A percentile compares a stretch with the other conserved stretches of the same genome.
Conservation (phyloP, 1,139 yeast genomes). For the Candida glucosophila region DNA sequence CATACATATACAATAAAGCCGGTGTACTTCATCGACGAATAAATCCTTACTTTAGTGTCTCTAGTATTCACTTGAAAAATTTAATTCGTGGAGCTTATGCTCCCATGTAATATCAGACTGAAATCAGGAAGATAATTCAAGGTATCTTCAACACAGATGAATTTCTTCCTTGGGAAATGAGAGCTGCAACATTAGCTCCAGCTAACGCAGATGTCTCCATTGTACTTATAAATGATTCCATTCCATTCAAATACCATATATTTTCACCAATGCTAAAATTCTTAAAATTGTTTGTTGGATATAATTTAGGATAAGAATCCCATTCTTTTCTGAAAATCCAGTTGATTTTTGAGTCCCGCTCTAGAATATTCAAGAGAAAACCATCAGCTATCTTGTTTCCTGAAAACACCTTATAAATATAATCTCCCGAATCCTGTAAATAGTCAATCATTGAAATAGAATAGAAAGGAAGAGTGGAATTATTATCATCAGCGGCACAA, state of each 20-base stretch:
- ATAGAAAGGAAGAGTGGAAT: constrained; percentile 14
- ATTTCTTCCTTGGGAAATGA: constrained; percentile 10
- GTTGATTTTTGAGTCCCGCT: constrained; percentile 8
- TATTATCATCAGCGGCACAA: no score
- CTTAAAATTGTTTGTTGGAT: constrained; percentile 12
- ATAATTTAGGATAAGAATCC: constrained; percentile 28
- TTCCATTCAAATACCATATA: constrained; percentile 30
- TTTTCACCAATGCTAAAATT: constrained; percentile 16
- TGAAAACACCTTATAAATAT: constrained; percentile 33
- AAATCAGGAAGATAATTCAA: no score
- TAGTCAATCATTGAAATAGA: constrained; percentile 17
- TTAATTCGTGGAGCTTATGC: no score
- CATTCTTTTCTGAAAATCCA: constrained; percentile 12
- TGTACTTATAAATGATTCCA: constrained; percentile 36
- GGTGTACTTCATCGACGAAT: no score
- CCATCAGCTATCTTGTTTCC: constrained; percentile 9
- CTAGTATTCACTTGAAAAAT: no score
- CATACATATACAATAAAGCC: no score
- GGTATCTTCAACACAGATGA: constrained; percentile 1
- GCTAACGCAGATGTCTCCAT: constrained; percentile 42
- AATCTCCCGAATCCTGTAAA: constrained; percentile 12
- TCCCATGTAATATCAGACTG: no score
- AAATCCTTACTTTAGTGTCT: no score
- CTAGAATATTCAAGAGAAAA: constrained; percentile 7
- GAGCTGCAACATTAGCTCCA: constrained; percentile 34